Base-by-base conservation (phyloP, 306 rosid genomes). In the Rubus idaeus region DNA sequence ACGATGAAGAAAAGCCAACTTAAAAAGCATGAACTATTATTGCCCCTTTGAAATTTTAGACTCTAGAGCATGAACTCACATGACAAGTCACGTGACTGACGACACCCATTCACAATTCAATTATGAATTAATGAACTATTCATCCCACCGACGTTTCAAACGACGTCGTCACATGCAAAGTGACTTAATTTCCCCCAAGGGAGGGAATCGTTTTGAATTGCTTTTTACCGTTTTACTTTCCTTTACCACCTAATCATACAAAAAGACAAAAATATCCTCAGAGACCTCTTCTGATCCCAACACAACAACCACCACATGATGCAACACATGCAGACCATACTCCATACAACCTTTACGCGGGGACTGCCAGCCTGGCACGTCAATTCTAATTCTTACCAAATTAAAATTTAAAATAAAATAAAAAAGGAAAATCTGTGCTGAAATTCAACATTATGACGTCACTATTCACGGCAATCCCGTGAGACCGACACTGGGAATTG, bases 401-500 rank as follows among this genome's bases (percentile, higher is more conserved):
- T 4, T 6, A 3, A 41, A 20, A 11, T 1, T 10, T 0, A 72
- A 65, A 3, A 13, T 3, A 21, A 44, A 44, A 5, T 23, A 39
- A 0, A 3, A 39, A 5, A 37, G 52, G 8, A n/a, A 5, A 10
- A 10, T 16, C 18, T n/a, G 37, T 11, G 14, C 55, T 10, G 5
- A 62, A 23, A 60, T 46, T 46, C 78, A 61, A 74, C 60, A 0
- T 81, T 64, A 71, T 75, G 84, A 76, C 74, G 70, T 67, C 79
- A n/a, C 35, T 41, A 41, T 11, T 74, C 77, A 17, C 70, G 13
- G 47, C 52, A 75, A 62, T 61, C 78, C 70, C 78, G 70, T 74
- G 70, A 30, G 45, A 62, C 78, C 78, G 49, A 61, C 78, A 30
- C 70, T 14, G 45, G 0, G 11, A 8, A 6, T 11, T 41, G 77